Evolutionary conservation across 2,329 filamentous ascomycete genomes (phyloP).

Genomic region (Aureobasidium sp.): DNA sequence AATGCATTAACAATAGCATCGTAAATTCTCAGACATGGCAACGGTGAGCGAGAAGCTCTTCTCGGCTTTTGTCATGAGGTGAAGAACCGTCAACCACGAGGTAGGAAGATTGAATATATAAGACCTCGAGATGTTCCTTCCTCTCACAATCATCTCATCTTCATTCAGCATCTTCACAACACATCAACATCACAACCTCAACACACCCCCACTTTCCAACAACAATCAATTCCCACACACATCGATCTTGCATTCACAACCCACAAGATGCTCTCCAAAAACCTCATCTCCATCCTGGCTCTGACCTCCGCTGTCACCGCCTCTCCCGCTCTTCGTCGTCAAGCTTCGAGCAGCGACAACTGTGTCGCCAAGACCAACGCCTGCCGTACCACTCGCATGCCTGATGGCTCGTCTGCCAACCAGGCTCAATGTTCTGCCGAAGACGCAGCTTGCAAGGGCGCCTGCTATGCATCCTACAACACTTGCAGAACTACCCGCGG

Average conservation of each 20-base stretch:
- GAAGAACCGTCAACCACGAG: background rate
- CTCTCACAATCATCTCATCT: background rate
- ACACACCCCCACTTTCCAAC: background rate
- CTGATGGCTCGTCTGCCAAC: background rate
- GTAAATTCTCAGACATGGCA: background rate
- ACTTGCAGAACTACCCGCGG: background rate
- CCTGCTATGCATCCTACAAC: background rate
- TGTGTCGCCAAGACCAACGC: background rate
- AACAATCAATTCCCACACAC: background rate
- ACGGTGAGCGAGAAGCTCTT: background rate
- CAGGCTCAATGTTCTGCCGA: background rate
- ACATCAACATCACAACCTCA: background rate
- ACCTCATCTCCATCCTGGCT: constrained; percentile 4
- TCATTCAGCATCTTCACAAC: background rate
- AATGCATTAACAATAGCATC: background rate
- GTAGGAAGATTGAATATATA: constrained; percentile 1
- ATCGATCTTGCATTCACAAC: background rate
- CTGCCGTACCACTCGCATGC: background rate
- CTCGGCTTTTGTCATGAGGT: background rate
- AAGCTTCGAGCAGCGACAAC: background rate
- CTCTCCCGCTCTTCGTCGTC: constrained; percentile 1
- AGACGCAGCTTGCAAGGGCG: background rate
- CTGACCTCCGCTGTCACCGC: constrained; percentile 5
- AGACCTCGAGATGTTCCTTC: background rate
- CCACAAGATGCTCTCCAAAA: constrained; percentile 6